These are phyloP conservation scores for Escovopsis sp. DNA, from an alignment of 2,329 filamentous ascomycete species.

Conservation along the genomic window DNA sequence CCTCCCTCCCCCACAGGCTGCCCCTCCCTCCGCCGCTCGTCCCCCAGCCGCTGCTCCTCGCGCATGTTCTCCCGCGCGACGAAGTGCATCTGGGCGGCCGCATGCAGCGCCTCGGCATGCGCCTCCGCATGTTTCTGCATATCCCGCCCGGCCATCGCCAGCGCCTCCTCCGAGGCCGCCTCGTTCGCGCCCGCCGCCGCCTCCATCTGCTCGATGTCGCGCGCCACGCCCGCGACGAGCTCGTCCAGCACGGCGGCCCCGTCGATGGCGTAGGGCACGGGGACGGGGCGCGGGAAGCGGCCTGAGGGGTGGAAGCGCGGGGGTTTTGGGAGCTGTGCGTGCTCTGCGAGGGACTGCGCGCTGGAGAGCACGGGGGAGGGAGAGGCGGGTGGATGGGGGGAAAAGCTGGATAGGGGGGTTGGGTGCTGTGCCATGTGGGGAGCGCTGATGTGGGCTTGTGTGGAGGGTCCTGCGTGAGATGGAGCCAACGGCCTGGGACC, in stretches of 20 bases:
- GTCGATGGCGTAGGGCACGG: not conserved
- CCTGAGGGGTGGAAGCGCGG: not conserved
- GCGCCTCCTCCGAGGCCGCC: constrained; percentile 3
- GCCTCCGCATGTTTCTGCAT: not conserved
- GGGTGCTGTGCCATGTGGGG: too few relatives aligned
- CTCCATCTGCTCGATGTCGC: not conserved
- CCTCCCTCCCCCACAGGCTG: not conserved
- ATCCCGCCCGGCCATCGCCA: not conserved
- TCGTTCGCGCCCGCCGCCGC: constrained; percentile 1
- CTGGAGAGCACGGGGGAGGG: too few relatives aligned
- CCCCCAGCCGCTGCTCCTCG: not conserved
- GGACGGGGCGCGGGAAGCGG: not conserved
- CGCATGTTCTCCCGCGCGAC: not conserved
- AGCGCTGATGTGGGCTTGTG: too few relatives aligned
- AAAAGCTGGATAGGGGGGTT: too few relatives aligned
- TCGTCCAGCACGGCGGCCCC: not conserved
- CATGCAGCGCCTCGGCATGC: not conserved
- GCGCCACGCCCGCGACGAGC: not conserved
- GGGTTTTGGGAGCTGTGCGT: not conserved
- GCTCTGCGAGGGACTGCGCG: too few relatives aligned
- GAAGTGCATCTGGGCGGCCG: not conserved
- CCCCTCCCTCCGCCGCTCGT: not conserved
- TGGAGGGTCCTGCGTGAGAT: too few relatives aligned
- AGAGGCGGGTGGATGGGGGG: too few relatives aligned
- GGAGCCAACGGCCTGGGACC: too few relatives aligned